These are phyloP conservation scores for Colletotrichum chrysophilum DNA, from an alignment of 2,329 filamentous ascomycete genomes.

Conservation along the genomic window DNA sequence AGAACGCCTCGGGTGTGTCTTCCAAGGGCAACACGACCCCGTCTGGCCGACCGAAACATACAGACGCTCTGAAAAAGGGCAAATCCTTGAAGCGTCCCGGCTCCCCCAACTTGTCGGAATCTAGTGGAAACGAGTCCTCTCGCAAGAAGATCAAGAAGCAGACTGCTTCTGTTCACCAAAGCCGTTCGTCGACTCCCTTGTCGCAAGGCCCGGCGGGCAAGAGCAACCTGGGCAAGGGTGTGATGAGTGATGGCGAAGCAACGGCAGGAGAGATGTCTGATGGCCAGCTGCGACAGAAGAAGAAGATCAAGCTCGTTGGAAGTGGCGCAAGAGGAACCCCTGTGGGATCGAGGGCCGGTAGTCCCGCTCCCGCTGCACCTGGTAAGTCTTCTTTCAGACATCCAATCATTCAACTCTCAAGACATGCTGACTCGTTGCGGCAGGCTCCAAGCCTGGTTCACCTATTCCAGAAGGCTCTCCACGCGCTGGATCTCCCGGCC, in stretches of 20 bases:
- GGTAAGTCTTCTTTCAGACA: constrained; percentile 33
- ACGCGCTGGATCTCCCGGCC: constrained; percentile 39
- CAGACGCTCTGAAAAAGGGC: constrained; percentile 56
- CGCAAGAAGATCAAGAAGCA: constrained; percentile 82
- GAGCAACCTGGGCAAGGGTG: constrained; percentile 55
- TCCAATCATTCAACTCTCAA: too few species aligned
- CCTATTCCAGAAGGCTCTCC: constrained; percentile 22
- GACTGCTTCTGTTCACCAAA: constrained; percentile 50
- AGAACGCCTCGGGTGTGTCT: constrained; percentile 60
- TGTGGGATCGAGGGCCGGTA: constrained; percentile 65
- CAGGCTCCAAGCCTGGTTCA: constrained; percentile 25
- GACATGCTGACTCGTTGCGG: not conserved
- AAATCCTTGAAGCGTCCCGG: constrained; percentile 81
- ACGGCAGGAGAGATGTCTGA: constrained; percentile 73
- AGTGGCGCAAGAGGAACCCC: constrained; percentile 56
- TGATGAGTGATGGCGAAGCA: constrained; percentile 75
- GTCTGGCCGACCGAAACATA: constrained; percentile 50
- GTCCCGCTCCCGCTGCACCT: constrained; percentile 53
- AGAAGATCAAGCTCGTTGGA: constrained; percentile 60
- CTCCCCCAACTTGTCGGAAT: constrained; percentile 87
- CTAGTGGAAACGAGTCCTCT: constrained; percentile 87
- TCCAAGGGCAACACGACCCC: constrained; percentile 72
- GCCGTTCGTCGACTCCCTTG: constrained; percentile 61
- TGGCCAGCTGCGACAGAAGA: constrained; percentile 47
- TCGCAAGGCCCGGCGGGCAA: constrained; percentile 44